Evolutionary conservation across 192 early-diverging fungal species (phyloP), one percentile per base, ranked within the genome.

Genomic region (Mycoemilia scoparia): DNA sequence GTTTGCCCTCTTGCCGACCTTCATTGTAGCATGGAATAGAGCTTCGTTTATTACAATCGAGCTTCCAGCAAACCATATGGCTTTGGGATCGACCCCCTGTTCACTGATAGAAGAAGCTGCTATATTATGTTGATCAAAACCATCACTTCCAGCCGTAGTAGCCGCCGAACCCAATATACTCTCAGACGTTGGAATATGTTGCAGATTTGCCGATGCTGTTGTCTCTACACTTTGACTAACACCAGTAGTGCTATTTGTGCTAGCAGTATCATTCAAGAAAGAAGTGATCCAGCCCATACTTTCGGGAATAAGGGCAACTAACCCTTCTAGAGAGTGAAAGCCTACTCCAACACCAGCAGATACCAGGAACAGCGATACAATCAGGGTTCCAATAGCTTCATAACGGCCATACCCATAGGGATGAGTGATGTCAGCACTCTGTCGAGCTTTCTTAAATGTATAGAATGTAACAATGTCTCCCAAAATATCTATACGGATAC

Each of bases 391-490:
- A 3, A 78, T 39, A 0, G 73, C 66, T 46, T 78, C 75, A 34
- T 66, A 75, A 38, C 72, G 54, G 29, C 71, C 72, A 44, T 74
- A 73, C 11, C 76, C 78, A 38, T 68, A 82, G 21, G 84, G 84
- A 48, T 76, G 74, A 9, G 46, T 34, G 9, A 28, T 40, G 46
- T 83, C 74, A 2, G 71, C 53, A 1, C 65, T 54, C 40, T 47
- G 49, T 35, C 84, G 52, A 20, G 84, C 79, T 45, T 66, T 69
- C 27, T 66, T 61, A 40, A 76, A 82, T 11, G 79, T 70, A 38
- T 75, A 82, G n/a, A 87, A 42, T 12, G 84, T 82, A 3, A 83
- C 81, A 34, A 79, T 51, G 41, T 87, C 84, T 38, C 74, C 69
- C 19, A 77, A 19, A 6, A 77, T 47, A 42, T 78, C 75, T n/a